phyloP scores from a whole-genome alignment of 768 basidiomycete genomes.

The Coprinopsis sp. region DNA sequence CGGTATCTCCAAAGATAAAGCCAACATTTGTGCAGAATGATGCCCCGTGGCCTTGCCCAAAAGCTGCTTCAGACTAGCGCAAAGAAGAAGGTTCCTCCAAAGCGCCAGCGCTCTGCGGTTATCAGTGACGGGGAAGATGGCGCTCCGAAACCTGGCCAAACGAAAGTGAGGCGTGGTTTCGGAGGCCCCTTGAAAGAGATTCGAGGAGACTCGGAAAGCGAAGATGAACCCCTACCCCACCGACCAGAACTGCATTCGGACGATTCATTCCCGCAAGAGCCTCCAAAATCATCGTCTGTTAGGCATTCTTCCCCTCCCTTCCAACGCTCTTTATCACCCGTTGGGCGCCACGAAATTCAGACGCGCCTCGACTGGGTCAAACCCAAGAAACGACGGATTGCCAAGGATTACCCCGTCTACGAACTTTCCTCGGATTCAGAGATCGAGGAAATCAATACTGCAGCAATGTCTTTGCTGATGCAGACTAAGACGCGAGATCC shows the following conservation, averaged over 20 bases:
- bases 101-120: background rate
- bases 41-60: constrained; percentile 6
- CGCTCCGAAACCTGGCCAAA: constrained; percentile 49
- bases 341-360: background rate
- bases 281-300: background rate
- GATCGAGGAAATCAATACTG: constrained; percentile 10
- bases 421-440: constrained; percentile 7
- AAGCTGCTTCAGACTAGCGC: constrained; percentile 2
- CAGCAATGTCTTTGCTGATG: constrained; percentile 5
- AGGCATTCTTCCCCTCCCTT: background rate
- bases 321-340: background rate
- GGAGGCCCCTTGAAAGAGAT: constrained; percentile 35
- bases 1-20: constrained; percentile 1
- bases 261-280: constrained; percentile 17
- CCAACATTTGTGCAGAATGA: constrained; percentile 8
- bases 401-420: background rate
- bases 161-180: constrained; percentile 34
- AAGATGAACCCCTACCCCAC: constrained; percentile 17
- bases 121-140: constrained; percentile 21
- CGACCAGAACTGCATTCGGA: constrained; percentile 19
- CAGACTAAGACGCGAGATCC: constrained; percentile 1
- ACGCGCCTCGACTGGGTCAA: background rate
- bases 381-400: background rate
- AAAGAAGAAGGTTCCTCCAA: constrained; percentile 1
- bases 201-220: constrained; percentile 61